Evolutionary conservation across 2,329 filamentous ascomycete genomes (phyloP).

Genomic region (Cadophora sp.): DNA sequence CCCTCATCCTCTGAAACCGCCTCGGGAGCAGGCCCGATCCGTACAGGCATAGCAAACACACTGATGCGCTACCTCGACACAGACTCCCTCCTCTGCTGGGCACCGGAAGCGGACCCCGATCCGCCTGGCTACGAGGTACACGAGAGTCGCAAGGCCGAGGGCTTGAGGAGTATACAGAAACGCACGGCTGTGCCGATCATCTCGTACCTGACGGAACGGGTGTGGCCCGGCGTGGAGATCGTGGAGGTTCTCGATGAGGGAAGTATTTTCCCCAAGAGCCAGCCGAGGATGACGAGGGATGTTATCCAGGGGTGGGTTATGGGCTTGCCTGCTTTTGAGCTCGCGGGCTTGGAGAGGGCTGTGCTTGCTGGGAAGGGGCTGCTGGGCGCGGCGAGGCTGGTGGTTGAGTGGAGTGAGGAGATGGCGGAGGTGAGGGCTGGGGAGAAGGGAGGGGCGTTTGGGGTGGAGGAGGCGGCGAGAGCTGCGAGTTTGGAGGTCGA

Average conservation of each 20-base stretch:
- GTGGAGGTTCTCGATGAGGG: slow-evolving; percentile 79
- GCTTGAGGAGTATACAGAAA: slow-evolving; percentile 76
- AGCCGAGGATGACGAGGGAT: slow-evolving; percentile 76
- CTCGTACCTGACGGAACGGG: slow-evolving; percentile 69
- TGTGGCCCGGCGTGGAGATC: slow-evolving; percentile 87
- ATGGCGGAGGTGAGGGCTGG: slow-evolving; percentile 57
- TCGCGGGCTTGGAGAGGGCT: slow-evolving; percentile 85
- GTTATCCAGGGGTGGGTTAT: slow-evolving; percentile 80
- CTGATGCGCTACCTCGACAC: slow-evolving; percentile 89
- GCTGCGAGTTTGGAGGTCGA: slow-evolving; percentile 83
- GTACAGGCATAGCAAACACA: slow-evolving; percentile 68
- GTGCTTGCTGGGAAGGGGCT: slow-evolving; percentile 88
- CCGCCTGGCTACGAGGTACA: slow-evolving; percentile 54
- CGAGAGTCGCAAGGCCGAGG: slow-evolving; percentile 53
- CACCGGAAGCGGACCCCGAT: slow-evolving; percentile 59
- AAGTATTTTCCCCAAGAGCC: slow-evolving; percentile 76
- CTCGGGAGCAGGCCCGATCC: slow-evolving; percentile 55
- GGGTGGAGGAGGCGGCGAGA: slow-evolving; percentile 81
- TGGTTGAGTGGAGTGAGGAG: slow-evolving; percentile 88
- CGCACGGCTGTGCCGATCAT: slow-evolving; percentile 74
- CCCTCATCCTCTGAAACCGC: neutral
- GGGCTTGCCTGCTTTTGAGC: slow-evolving; percentile 76
- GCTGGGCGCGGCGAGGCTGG: slow-evolving; percentile 74
- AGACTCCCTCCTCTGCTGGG: slow-evolving; percentile 93
- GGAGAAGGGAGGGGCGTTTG: slow-evolving; percentile 59